Evolutionary conservation across 192 early-diverging fungal species (phyloP).

Genomic region (Entomortierella chlamydospora): DNA sequence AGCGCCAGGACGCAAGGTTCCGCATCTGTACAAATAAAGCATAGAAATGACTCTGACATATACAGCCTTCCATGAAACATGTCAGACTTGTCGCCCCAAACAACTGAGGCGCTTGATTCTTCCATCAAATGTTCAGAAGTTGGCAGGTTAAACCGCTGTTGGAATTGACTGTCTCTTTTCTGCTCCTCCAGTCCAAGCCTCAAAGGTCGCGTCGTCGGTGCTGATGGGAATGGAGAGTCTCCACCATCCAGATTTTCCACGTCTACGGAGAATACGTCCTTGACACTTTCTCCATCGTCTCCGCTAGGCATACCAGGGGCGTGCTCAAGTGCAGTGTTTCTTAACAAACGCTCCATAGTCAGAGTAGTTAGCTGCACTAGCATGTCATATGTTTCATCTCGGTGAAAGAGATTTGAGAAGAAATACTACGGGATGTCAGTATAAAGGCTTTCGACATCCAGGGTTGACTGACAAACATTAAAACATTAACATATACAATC

Average conservation of each 20-base stretch:
- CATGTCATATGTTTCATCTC: constrained; percentile 96
- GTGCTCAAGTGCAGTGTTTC: constrained; percentile 80
- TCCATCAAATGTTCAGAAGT: constrained; percentile 77
- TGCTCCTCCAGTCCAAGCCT: constrained; percentile 76
- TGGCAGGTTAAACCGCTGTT: constrained; percentile 82
- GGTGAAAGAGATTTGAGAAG: constrained; percentile 95
- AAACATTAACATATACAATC: too few species aligned
- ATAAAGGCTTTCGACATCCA: not conserved
- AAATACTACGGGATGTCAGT: constrained; percentile 67
- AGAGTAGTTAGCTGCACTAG: constrained; percentile 90
- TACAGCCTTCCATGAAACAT: constrained; percentile 75
- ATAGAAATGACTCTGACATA: constrained; percentile 89
- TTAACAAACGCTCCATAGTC: constrained; percentile 89
- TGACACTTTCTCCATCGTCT: constrained; percentile 33
- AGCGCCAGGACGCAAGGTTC: constrained; percentile 81
- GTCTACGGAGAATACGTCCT: constrained; percentile 51
- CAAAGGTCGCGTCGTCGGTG: constrained; percentile 59
- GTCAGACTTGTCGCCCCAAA: constrained; percentile 61
- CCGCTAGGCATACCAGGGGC: constrained; percentile 63
- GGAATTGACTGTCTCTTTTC: constrained; percentile 83
- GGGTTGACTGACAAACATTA: too few species aligned
- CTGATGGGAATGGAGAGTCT: constrained; percentile 33
- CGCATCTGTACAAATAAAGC: constrained; percentile 78
- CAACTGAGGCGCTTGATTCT: constrained; percentile 70
- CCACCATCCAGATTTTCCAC: constrained; percentile 39